These are phyloP conservation scores for Boletus subcaerulescens DNA, from an alignment of 768 basidiomycete genomes.

Conservation along the genomic window DNA sequence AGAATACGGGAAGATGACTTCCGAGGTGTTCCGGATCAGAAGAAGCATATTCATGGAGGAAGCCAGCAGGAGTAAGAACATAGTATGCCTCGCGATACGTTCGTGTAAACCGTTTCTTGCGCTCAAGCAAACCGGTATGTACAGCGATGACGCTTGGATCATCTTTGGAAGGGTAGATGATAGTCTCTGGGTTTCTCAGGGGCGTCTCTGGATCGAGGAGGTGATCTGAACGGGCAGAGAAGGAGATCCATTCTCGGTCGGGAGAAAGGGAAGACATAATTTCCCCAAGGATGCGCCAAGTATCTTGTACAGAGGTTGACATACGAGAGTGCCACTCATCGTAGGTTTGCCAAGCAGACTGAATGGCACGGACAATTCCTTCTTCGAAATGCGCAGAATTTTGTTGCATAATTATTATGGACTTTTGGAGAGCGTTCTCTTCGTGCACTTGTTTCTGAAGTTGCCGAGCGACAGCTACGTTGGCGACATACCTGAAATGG, in stretches of 20 bases:
- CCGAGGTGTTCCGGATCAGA: slow-evolving; percentile 61
- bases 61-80: slow-evolving; percentile 93
- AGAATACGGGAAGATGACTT: slow-evolving; percentile 67
- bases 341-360: slow-evolving; percentile 96
- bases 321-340: slow-evolving; percentile 92
- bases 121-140: slow-evolving; percentile 86
- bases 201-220: slow-evolving; percentile 97
- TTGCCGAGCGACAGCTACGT: slow-evolving; percentile 71
- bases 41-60: slow-evolving; percentile 86
- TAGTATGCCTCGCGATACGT: slow-evolving; percentile 84
- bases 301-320: slow-evolving; percentile 66
- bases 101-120: slow-evolving; percentile 94
- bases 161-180: slow-evolving; percentile 87
- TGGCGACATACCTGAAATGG: slow-evolving; percentile 55
- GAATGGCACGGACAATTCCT: slow-evolving; percentile 90
- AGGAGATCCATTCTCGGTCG: slow-evolving; percentile 93
- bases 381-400: slow-evolving; percentile 97
- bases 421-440: slow-evolving; percentile 97
- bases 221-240: slow-evolving; percentile 90
- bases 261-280: slow-evolving; percentile 79
- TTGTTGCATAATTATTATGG: slow-evolving; percentile 96
- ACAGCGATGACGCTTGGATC: slow-evolving; percentile 84
- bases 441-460: slow-evolving; percentile 92
- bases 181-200: slow-evolving; percentile 69
- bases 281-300: slow-evolving; percentile 65